Percentiles rank a stretch among this genome's conserved stretches.
Conservation (phyloP, 805 yeast genomes). For the Candida peoriensis region DNA sequence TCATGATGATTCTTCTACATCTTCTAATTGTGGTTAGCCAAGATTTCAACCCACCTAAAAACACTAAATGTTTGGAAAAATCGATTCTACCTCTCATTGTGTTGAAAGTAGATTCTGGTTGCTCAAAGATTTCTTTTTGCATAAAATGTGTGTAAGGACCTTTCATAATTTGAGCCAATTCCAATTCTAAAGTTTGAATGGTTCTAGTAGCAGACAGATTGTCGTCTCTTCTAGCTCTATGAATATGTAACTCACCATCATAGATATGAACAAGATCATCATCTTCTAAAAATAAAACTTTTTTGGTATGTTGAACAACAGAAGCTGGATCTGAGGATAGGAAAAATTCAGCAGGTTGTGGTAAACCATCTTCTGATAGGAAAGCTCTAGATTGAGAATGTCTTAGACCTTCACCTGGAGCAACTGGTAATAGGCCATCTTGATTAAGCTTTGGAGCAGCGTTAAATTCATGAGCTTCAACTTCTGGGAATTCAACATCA, state of each 20-base stretch:
- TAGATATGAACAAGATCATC: constrained; percentile 98
- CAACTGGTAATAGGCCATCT: constrained; percentile 44
- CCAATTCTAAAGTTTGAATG: constrained; percentile 95
- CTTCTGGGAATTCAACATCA: constrained; percentile 87
- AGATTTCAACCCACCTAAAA: constrained; percentile 84
- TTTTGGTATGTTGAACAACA: constrained; percentile 93
- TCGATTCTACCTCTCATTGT: constrained; percentile 99
- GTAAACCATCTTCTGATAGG: constrained; percentile 86
- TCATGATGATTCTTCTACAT: constrained; percentile 93
- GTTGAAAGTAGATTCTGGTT: constrained; percentile 96
- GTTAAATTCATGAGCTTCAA: constrained; percentile 26
- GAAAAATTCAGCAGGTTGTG: constrained; percentile 93
- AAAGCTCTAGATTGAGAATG: constrained; percentile 96
- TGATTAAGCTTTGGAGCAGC: constrained; percentile 20
- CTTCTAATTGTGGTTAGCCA: constrained; percentile 87
- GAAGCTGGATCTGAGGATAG: constrained; percentile 97
- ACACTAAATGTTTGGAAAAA: constrained; percentile 71
- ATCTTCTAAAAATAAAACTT: constrained; percentile 93
- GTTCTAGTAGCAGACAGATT: constrained; percentile 93
- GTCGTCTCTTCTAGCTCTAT: constrained; percentile 84
- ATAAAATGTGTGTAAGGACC: constrained; percentile 94
- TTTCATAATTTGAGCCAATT: constrained; percentile 96
- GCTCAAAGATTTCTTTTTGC: constrained; percentile 98
- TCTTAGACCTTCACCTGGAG: constrained; percentile 57
- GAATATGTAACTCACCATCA: constrained; percentile 97